Evolutionary conservation across 805 yeast species (phyloP), one percentile per base, ranked within the genome.

Genomic region (Komagataella mondaviorum): DNA sequence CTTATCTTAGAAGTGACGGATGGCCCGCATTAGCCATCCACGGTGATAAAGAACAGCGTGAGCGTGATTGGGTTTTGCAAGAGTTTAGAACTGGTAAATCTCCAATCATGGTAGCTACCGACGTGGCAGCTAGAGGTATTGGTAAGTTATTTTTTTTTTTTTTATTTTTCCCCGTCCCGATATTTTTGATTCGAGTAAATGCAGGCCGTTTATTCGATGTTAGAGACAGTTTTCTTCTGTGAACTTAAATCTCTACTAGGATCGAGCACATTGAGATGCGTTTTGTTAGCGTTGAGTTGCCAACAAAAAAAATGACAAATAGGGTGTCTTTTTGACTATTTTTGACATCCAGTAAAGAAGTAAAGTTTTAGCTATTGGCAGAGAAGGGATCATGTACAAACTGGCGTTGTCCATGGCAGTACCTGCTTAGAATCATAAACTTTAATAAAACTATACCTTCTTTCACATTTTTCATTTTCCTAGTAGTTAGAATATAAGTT

Each of bases 41-140:
- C 68, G 99, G 99, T 76, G 99, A 93, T 72, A 93, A 93, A 71
- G 88, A 85, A 63, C 99, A 93, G 76, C 78, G 83, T 67, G 98
- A 93, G 73, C 90, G 99, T 79, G 98, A 93, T 74, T 93, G 98
- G 98, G 98, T 91, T 60, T 75, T 93, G 70, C 77, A 74, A 60
- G 96, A 91, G 72, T 93, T 93, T 77, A 87, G 85, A 78, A 65
- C 80, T 55, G 98, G 98, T 62, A 86, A 83, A 70, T 82, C 95
- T 52, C 96, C 96, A 58, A 84, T 93, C 64, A 89, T 93, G 97
- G 96, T 90, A 67, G 99, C 99, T 56, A 93, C 99, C 57, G 99
- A 93, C 71, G 99, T 93, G 69, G 99, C 99, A 56, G 96, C 99
- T 59, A 87, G 99, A 80, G 99, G 99, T 82, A 89, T 93, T 75